phyloP scores from a whole-genome alignment of 1,284 basidiomycete species.

The Tilletia indica region DNA sequence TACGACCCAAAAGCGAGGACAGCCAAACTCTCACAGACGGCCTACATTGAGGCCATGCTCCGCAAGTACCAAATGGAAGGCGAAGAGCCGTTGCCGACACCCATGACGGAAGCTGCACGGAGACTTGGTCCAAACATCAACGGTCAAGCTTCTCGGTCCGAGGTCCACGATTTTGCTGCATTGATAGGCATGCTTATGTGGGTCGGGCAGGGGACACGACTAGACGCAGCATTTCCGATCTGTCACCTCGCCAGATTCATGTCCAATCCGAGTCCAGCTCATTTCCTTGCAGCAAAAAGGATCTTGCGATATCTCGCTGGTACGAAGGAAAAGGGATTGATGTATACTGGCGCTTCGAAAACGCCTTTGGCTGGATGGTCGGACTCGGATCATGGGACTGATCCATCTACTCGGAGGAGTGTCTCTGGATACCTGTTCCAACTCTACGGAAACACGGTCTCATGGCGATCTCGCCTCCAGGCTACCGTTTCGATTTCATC shows the following conservation, averaged over 20 bases:
- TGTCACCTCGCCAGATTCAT: neutral
- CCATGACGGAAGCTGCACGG: neutral
- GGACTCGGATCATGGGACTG: neutral
- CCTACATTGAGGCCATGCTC: neutral
- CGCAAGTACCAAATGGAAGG: neutral
- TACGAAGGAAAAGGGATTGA: neutral
- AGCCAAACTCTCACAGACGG: neutral
- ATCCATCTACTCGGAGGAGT: neutral
- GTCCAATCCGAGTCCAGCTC: neutral
- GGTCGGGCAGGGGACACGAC: neutral
- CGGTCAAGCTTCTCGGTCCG: neutral
- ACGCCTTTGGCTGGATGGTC: neutral
- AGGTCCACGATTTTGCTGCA: neutral
- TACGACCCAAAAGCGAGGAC: neutral
- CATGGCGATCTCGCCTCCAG: slow-evolving; percentile 3
- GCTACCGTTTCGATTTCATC: neutral
- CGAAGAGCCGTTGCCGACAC: neutral
- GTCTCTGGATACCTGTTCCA: neutral
- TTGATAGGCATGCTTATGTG: neutral
- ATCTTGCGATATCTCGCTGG: neutral
- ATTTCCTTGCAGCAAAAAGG: neutral
- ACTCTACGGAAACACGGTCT: neutral
- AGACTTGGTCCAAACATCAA: neutral
- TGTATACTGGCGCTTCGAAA: neutral
- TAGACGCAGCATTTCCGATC: neutral